Evolutionary conservation across 345 rosid genomes (phyloP), one percentile per base, ranked within the genome.

Genomic region (Cochlearia excelsa): DNA sequence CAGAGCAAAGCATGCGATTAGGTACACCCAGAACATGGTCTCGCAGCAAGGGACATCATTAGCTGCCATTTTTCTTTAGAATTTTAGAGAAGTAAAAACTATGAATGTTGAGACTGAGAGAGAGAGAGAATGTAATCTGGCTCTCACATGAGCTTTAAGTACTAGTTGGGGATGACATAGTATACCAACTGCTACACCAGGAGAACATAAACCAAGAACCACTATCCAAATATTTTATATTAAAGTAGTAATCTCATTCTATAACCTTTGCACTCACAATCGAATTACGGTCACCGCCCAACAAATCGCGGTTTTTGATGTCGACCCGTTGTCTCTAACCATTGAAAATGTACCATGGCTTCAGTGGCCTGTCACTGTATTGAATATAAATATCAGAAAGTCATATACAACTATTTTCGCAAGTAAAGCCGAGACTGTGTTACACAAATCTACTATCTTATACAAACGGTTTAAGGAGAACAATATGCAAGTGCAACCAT

Each of bases 1-100:
- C 10, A 90, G 82, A 48, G 65, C 70, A 33, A 80, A 63, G 47
- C 84, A 79, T 57, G 74, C 71, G 46, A 77, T 26, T 9, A 87
- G 72, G 57, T 87, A 87, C 4, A 79, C 74, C 88, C 95, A 90
- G 78, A 90, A 87, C 93, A 85, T 84, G 6, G 86, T 63, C 69
- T 82, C 87, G 38, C 97, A 87, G 55, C 95, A 85, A 31, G 95
- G 95, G 55, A 89, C 86, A 75, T 89, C 97, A 72, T 80, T 75
- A 38, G 97, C 97, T 5, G 97, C 97, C 95, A 89, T 89, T 28
- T 70, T 28, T 70, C 42, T 23, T 1, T 41, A 28, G 54, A 27
- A 16, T 30, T 9, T 34, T 10, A 30, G 45, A 51, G 23, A 42
- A 26, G 38, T 35, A 9, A 28, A 41, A 28, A 56, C 37, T 31